Percentiles rank a stretch among this genome's conserved stretches.
Conservation (phyloP, 306 rosid genomes). For the Casuarina equisetifolia region DNA sequence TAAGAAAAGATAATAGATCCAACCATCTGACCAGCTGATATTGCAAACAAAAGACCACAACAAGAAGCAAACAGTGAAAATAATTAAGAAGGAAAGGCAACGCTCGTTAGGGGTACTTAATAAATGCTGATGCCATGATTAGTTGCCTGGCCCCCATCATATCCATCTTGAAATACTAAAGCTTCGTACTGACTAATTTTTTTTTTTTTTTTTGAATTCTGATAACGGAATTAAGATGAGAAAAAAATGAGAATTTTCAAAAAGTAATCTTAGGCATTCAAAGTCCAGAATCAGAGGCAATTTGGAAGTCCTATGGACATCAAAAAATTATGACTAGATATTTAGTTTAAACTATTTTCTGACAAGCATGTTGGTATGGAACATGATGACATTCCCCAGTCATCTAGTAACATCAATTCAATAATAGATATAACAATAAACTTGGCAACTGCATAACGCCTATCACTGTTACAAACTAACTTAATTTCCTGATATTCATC, state of each 20-base stretch:
- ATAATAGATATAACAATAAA: background rate
- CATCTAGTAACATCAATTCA: background rate
- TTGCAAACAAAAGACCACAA: background rate
- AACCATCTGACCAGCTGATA: background rate
- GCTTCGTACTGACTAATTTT: background rate
- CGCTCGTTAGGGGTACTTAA: background rate
- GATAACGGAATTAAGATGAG: background rate
- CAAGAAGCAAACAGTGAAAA: background rate
- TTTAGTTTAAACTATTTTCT: background rate
- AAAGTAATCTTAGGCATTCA: background rate
- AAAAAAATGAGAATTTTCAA: background rate
- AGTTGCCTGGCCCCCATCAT: background rate
- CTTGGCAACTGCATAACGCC: background rate
- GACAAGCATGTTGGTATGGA: background rate
- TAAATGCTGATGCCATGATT: background rate
- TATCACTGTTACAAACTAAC: background rate
- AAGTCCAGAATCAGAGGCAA: background rate
- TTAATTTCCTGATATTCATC: background rate
- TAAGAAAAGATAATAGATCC: slow-evolving; percentile 5
- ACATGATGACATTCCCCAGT: background rate
- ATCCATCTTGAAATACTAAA: background rate
- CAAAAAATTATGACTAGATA: background rate
- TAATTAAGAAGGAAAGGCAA: background rate
- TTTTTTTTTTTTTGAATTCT: background rate
- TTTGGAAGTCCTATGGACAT: background rate